phyloP scores from a whole-genome alignment of 139 green algal species.

The Trebouxia sp. region DNA sequence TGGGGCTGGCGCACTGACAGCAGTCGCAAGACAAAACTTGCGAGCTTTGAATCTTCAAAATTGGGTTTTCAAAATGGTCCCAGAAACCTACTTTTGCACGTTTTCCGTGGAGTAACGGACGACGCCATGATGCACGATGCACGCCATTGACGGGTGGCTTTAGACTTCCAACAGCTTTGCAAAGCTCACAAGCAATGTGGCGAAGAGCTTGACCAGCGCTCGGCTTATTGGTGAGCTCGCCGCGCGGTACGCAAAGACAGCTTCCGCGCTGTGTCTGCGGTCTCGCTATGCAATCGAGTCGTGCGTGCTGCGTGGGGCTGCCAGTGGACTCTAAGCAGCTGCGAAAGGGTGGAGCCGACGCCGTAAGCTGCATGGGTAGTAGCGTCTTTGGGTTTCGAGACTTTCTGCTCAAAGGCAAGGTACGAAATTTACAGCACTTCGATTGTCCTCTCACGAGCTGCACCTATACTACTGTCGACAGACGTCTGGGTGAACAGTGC shows the following conservation, averaged over 20 bases:
- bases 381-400: not conserved
- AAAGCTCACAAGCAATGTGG: not conserved
- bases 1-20: not conserved
- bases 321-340: not conserved
- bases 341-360: not conserved
- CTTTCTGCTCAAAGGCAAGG: slow-evolving; percentile 18
- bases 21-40: not conserved
- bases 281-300: not conserved
- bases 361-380: not conserved
- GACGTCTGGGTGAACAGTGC: too few species aligned
- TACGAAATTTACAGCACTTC: not conserved
- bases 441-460: too few species aligned
- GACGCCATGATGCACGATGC: too few species aligned
- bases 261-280: too few species aligned
- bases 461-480: too few species aligned
- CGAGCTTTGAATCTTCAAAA: slow-evolving; percentile 7
- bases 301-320: not conserved
- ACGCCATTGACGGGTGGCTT: too few species aligned
- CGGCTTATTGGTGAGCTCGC: too few species aligned
- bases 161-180: not conserved
- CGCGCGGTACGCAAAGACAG: too few species aligned
- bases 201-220: too few species aligned
- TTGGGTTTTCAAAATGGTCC: not conserved
- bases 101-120: too few species aligned
- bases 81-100: not conserved